Base-by-base conservation (phyloP, 495 filamentous ascomycete genomes). In the Penicillium tannophilum region DNA sequence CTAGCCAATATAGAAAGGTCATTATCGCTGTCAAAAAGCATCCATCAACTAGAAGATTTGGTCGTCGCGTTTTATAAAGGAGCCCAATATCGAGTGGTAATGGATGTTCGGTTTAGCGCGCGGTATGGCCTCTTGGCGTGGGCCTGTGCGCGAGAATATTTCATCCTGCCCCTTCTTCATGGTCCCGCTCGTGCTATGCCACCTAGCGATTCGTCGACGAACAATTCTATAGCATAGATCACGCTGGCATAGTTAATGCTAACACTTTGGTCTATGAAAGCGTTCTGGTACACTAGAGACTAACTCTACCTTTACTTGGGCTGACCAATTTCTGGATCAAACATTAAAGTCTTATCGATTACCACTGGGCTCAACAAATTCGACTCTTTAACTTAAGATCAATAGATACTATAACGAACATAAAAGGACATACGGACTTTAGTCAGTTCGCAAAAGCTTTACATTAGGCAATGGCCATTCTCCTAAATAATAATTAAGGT, bases 11-110 rank as follows among this genome's bases (percentile, higher is more conserved):
- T 6, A 53, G 41, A 20, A 24, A 42, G 33, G 16, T 53, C 50
- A 53, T 53, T 53, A 3, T 39, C 35, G 35, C 35, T 50, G 47
- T 39, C 35, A 39, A 39, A 14, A 39, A 8, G 35, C 35, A 39
- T 3, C 35, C 35, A 39, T 39, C 35, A 14, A 39, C 35, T 39
- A 39, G 35, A 11, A 39, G 0, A 1, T 39, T 39, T 11, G 35
- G 35, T 39, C 14, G 6, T 39, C 14, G 35, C 35, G 35, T 39
- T 39, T 39, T 11, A 39, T 11, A 3, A 39, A 39, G 35, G 35
- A 39, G 35, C 35, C 35, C 35, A 10, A 36, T 14, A 36, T 36
- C 35, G 7, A 39, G 35, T 39, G 35, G 35, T 39, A 36, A 39
- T 39, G 35, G 35, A 39, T 39, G 6, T 39, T 39, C 35, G 35